Conservation (phyloP, 2,329 filamentous ascomycete genomes). For the Penicillium aurantiogriseum region DNA sequence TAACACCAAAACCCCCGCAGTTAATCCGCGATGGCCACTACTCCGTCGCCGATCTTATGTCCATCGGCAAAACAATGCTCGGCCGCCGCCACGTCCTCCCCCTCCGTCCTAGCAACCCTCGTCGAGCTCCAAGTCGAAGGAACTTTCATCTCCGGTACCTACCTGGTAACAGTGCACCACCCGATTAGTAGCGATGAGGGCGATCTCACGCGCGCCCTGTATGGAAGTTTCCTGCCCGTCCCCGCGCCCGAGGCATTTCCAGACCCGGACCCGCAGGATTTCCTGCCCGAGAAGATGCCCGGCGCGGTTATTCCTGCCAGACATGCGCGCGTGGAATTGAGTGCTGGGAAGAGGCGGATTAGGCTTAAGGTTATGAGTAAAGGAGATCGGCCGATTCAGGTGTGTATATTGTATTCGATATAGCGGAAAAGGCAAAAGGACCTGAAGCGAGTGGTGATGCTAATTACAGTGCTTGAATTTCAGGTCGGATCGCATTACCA, state of each 20-base stretch:
- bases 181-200: slow-evolving; percentile 85
- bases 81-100: slow-evolving; percentile 88
- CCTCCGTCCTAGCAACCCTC: slow-evolving; percentile 75
- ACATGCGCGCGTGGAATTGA: slow-evolving; percentile 65
- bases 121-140: slow-evolving; percentile 89
- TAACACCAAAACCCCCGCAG: slow-evolving; percentile 35
- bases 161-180: slow-evolving; percentile 90
- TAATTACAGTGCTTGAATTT: background rate
- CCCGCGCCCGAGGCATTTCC: slow-evolving; percentile 69
- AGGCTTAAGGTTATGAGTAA: slow-evolving; percentile 75
- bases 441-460: background rate
- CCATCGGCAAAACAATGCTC: slow-evolving; percentile 84
- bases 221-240: slow-evolving; percentile 85
- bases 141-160: slow-evolving; percentile 86
- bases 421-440: too few species aligned
- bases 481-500: slow-evolving; percentile 89
- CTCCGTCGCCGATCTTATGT: slow-evolving; percentile 89
- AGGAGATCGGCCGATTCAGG: slow-evolving; percentile 87
- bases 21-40: slow-evolving; percentile 95
- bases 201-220: slow-evolving; percentile 80
- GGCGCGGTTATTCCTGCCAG: slow-evolving; percentile 76
- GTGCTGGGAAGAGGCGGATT: slow-evolving; percentile 70
- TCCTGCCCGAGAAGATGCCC: slow-evolving; percentile 66
- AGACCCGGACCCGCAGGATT: slow-evolving; percentile 62
- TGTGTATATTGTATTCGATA: slow-evolving; percentile 36